Evolutionary conservation across 352 stramenopile species (phyloP).

Genomic region (Pythium graminicola): DNA sequence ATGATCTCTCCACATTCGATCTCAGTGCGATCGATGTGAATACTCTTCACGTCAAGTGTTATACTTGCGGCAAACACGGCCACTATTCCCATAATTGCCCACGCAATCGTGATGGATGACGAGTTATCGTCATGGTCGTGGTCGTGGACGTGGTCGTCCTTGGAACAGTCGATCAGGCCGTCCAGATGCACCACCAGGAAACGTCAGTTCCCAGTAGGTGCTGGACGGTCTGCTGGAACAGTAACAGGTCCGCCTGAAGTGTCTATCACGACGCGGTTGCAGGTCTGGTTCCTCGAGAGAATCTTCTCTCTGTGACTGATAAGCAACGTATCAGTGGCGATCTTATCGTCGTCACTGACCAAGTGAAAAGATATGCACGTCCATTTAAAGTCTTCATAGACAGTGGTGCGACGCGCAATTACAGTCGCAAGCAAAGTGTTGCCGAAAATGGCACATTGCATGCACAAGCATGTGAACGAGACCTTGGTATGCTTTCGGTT

Average conservation of each 20-base stretch:
- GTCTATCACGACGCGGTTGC: not conserved
- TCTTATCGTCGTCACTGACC: slow-evolving; percentile 8
- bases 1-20: slow-evolving; percentile 3
- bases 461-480: slow-evolving; percentile 6
- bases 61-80: slow-evolving; percentile 9
- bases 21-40: slow-evolving; percentile 7
- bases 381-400: slow-evolving; percentile 13
- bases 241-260: slow-evolving; percentile 7
- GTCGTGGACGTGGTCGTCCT: not conserved
- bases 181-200: slow-evolving; percentile 7
- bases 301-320: slow-evolving; percentile 2
- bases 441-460: slow-evolving; percentile 4
- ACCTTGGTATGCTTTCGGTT: not conserved
- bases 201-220: slow-evolving; percentile 23
- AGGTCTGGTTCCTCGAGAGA: slow-evolving; percentile 18
- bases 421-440: slow-evolving; percentile 7
- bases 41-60: slow-evolving; percentile 9
- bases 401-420: slow-evolving; percentile 3
- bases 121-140: not conserved
- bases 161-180: not conserved
- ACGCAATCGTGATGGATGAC: not conserved
- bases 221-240: slow-evolving; percentile 21
- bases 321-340: slow-evolving; percentile 9
- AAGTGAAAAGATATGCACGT: slow-evolving; percentile 4
- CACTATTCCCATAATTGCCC: slow-evolving; percentile 9